Base-by-base conservation (phyloP, 2,329 filamentous ascomycete genomes). In the Phialophora verrucosa region DNA sequence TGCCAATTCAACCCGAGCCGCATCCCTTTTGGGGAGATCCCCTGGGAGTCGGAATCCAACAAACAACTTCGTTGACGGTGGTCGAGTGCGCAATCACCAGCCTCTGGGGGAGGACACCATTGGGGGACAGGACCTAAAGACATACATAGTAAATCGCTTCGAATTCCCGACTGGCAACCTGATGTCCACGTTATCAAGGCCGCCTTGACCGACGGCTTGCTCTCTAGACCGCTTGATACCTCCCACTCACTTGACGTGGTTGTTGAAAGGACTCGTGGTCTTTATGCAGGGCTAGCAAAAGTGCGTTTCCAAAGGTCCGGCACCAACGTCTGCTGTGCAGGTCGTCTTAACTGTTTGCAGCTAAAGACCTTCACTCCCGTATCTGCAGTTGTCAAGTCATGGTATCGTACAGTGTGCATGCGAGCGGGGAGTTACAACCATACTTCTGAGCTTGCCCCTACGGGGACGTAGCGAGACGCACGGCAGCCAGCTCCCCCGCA, bases 291-390 rank as follows among this genome's bases (percentile, higher is more conserved):
- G n/a, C 14, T 29, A 59, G 25, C 42, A 49, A 50, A 59, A 49
- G 57, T 35, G 38, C 57, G 27, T 42, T 59, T 27, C 57, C 57
- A 59, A 32, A 20, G 25, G 14, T 23, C 25, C 31, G 57, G 57
- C 57, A 59, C 57, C 42, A 35, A 59, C 38, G 14, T 10, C 5
- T 49, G 27, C 25, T 14, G 42, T 7, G 17, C 38, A 49, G 25
- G 35, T 25, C 27, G 38, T 20, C 38, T 17, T 29, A 47, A 50
- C 57, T 50, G 25, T 51, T 51, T 44, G 38, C 38, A 44, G 38
- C 17, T 44, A 44, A 44, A n/a, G 38, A 44, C 38, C 38, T 44
- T 44, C 6, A n/a, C 38, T n/a, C 38, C 17, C 38, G 38, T 44
- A n/a, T n/a, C 38, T 44, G 38, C 38, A 44, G 38, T 44, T 44